Conservation (phyloP, 2,329 filamentous ascomycete genomes). For the Coleophoma crateriformis region DNA sequence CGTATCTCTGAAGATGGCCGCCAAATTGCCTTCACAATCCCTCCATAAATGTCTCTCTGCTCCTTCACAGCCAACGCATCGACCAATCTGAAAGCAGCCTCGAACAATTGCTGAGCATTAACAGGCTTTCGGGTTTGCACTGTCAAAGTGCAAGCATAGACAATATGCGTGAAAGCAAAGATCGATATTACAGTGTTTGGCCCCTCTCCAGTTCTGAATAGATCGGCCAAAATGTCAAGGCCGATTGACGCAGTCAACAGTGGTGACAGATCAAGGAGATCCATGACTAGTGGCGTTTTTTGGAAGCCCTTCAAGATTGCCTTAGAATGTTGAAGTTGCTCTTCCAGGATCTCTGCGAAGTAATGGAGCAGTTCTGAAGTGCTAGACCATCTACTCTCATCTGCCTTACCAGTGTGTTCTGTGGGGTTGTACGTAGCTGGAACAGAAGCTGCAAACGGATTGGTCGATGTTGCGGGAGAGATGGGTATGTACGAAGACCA, state of each 20-base stretch:
- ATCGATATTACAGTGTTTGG: constrained; percentile 17
- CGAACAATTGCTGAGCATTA: constrained; percentile 14
- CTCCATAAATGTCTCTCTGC: constrained; percentile 11
- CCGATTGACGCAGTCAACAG: constrained; percentile 17
- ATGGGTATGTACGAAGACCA: no score
- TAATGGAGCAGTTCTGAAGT: no score
- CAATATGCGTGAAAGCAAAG: constrained; percentile 21
- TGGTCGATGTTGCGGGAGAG: no score
- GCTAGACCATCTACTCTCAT: no score
- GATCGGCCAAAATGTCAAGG: constrained; percentile 15
- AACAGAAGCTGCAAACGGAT: no score
- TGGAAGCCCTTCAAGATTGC: constrained; percentile 6
- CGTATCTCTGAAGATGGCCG: constrained; percentile 8
- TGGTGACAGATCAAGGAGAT: constrained; percentile 17
- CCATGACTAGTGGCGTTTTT: no score
- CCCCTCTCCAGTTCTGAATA: constrained; percentile 16
- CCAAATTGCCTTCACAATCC: constrained; percentile 18
- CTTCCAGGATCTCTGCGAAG: neutral
- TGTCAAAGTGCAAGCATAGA: constrained; percentile 17
- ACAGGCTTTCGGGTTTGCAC: constrained; percentile 13
- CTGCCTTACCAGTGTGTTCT: no score
- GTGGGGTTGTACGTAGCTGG: no score
- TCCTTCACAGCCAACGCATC: constrained; percentile 10
- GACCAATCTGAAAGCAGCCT: constrained; percentile 14
- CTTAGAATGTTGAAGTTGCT: constrained; percentile 14